phyloP scores from a whole-genome alignment of 148 eudicot genomes.

The Chenopodium suecicum region DNA sequence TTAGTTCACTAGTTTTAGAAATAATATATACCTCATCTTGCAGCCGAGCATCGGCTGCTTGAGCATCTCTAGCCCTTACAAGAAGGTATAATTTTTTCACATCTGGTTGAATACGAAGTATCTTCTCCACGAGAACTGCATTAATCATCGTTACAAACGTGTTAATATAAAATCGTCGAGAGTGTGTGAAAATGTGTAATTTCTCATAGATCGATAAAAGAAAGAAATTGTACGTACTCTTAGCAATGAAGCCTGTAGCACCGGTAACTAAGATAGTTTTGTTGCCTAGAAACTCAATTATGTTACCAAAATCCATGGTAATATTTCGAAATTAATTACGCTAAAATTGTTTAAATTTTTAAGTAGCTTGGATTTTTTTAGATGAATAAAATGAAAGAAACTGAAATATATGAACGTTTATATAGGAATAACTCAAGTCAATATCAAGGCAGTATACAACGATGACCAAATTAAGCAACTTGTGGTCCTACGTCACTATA shows the following conservation, averaged over 20 bases:
- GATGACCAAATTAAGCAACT: neutral
- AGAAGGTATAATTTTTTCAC: constrained; percentile 17
- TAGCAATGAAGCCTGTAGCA: neutral
- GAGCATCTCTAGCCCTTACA: constrained; percentile 7
- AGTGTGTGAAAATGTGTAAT: no score
- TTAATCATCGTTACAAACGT: neutral
- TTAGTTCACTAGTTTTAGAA: no score
- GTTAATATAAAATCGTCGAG: neutral
- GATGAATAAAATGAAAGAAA: neutral
- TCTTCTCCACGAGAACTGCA: constrained; percentile 15
- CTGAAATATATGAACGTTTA: neutral
- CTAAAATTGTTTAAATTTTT: neutral
- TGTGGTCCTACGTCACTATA: neutral
- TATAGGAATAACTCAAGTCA: neutral
- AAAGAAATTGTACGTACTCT: neutral
- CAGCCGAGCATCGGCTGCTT: neutral
- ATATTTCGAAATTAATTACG: no score
- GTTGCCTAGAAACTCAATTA: neutral
- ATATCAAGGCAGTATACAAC: neutral
- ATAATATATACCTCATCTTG: constrained; percentile 12
- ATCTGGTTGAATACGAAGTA: constrained; percentile 19
- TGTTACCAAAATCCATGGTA: neutral
- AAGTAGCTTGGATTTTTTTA: neutral
- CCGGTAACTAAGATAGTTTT: neutral
- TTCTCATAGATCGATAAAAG: neutral